Percentiles rank a stretch among this genome's conserved stretches.
These are phyloP conservation scores for Aspergillus persii DNA, from an alignment of 2,329 filamentous ascomycete species.

Conservation along the genomic window DNA sequence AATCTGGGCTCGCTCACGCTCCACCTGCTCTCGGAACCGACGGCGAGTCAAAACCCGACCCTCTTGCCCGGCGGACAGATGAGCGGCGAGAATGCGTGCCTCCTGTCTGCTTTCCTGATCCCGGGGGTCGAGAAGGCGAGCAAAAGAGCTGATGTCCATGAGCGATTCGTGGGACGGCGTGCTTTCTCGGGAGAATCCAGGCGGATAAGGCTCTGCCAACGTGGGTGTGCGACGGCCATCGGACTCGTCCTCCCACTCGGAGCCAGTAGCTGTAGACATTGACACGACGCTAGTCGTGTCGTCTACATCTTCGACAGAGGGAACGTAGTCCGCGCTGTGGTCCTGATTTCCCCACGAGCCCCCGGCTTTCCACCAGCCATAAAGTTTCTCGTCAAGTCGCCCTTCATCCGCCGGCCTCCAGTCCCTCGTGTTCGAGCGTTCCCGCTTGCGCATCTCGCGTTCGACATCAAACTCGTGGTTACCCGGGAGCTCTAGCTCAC, in stretches of 20 bases:
- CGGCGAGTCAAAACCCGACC: constrained; percentile 77
- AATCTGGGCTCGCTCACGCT: constrained; percentile 68
- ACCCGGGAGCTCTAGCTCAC: constrained; percentile 55
- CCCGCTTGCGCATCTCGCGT: constrained; percentile 66
- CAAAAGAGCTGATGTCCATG: constrained; percentile 67
- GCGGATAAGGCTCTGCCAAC: constrained; percentile 57
- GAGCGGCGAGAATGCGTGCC: constrained; percentile 75
- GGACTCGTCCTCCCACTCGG: constrained; percentile 49
- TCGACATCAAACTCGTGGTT: constrained; percentile 76
- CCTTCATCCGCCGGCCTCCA: constrained; percentile 57
- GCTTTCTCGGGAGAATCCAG: constrained; percentile 43
- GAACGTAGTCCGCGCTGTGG: constrained; percentile 73
- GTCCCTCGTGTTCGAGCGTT: constrained; percentile 44
- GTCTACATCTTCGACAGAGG: constrained; percentile 56
- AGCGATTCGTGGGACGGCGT: constrained; percentile 62
- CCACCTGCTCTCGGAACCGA: constrained; percentile 66
- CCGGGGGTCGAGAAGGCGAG: constrained; percentile 76
- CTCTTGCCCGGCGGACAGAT: constrained; percentile 59
- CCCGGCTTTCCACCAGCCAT: constrained; percentile 78
- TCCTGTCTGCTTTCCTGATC: constrained; percentile 76
- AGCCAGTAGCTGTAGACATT: constrained; percentile 53
- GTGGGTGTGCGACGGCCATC: constrained; percentile 68
- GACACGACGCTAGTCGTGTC: constrained; percentile 83
- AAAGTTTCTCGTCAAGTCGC: constrained; percentile 70
- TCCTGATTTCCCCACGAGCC: constrained; percentile 85